Conservation (phyloP, 225 moss, liverwort and hornwort species). For the Pseudoscleropodium purum region DNA sequence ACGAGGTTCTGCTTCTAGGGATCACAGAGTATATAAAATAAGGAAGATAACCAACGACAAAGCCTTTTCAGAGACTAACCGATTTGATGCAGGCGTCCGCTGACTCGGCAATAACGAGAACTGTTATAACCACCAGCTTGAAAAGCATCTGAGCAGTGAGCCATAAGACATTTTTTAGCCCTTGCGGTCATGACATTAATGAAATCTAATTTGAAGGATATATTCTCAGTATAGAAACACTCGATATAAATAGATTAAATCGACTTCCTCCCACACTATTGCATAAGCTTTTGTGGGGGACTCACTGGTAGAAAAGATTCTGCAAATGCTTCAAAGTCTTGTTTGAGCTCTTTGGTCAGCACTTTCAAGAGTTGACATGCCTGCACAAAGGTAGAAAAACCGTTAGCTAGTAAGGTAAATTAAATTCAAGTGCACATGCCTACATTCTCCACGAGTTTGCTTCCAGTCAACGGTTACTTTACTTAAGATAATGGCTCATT, state of each 20-base stretch:
- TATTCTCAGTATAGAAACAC: neutral
- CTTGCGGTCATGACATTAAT: neutral
- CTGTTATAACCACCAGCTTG: conserved; percentile 97
- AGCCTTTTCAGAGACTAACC: conserved; percentile 21
- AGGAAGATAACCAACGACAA: neutral
- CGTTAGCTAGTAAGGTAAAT: neutral
- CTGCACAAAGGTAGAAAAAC: conserved; percentile 14
- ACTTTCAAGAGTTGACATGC: conserved; percentile 87
- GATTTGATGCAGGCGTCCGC: conserved; percentile 97
- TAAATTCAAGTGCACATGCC: neutral
- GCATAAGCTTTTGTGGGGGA: neutral
- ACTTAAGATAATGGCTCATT: neutral
- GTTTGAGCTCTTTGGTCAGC: conserved; percentile 79
- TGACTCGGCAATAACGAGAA: conserved; percentile 94
- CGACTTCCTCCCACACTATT: neutral
- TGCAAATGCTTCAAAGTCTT: conserved; percentile 78
- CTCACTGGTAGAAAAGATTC: conserved; percentile 91
- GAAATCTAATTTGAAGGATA: neutral
- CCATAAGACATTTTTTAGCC: neutral
- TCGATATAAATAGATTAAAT: neutral
- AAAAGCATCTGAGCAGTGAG: conserved; percentile 63
- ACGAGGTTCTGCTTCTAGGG: neutral
- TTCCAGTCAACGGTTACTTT: neutral
- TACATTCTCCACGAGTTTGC: neutral
- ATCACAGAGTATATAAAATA: neutral